Conservation (phyloP, 2,329 filamentous ascomycete genomes). For the Colletotrichum limetticola region DNA sequence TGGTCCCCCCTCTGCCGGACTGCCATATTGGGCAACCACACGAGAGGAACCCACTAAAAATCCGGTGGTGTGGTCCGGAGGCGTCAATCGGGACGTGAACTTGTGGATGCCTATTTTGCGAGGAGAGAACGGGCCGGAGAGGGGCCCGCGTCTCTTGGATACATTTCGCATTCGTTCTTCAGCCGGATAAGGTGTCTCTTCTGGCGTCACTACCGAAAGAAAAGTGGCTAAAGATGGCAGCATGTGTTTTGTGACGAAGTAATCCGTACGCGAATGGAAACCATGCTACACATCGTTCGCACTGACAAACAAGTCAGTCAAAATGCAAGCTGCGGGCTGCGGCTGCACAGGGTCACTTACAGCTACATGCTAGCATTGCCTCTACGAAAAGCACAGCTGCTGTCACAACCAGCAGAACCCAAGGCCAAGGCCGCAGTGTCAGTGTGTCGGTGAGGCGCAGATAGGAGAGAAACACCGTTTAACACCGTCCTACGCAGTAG, state of each 20-base stretch:
- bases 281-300: background rate
- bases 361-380: background rate
- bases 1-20: conserved; percentile 7
- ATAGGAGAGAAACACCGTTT: conserved; percentile 8
- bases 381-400: background rate
- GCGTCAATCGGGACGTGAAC: conserved; percentile 5
- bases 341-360: background rate
- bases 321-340: conserved; percentile 18
- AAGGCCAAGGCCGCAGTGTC: conserved; percentile 23
- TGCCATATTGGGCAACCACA: conserved; percentile 20
- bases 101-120: background rate
- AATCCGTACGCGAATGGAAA: background rate
- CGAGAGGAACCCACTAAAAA: background rate
- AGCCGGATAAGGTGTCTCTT: background rate
- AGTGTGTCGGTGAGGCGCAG: conserved; percentile 28
- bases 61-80: conserved; percentile 25
- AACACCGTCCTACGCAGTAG: conserved; percentile 29
- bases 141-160: background rate
- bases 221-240: background rate
- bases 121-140: conserved; percentile 11
- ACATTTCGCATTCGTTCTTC: background rate
- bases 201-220: background rate
- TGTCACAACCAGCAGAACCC: background rate
- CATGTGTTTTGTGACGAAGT: background rate
- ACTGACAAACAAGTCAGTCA: background rate